phyloP scores from a whole-genome alignment of 164 flowering plant genomes.

The Akebia trifoliata region DNA sequence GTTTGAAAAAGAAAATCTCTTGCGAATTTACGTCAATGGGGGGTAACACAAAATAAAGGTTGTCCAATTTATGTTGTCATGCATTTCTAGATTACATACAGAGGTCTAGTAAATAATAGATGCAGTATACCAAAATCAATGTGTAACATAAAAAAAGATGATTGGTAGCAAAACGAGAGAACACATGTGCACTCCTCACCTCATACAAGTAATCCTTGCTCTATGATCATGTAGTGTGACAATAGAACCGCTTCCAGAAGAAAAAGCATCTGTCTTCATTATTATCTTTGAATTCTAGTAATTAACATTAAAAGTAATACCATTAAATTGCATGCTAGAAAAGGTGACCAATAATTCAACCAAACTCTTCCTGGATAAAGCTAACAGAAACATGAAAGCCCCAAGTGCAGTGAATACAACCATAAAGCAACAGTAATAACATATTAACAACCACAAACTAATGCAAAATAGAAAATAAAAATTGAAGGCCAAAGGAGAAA shows the following conservation, averaged over 20 bases:
- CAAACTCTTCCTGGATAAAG: background rate
- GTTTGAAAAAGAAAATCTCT: background rate
- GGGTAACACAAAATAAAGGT: background rate
- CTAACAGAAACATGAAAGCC: background rate
- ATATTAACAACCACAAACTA: background rate
- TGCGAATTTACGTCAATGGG: background rate
- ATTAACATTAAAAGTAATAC: background rate
- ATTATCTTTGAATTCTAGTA: constrained; percentile 36
- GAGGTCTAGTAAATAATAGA: constrained; percentile 1
- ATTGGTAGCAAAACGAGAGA: background rate
- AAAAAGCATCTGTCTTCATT: constrained; percentile 19
- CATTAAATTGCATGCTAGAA: background rate
- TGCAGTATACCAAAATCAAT: background rate
- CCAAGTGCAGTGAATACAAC: background rate
- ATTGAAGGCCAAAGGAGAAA: background rate
- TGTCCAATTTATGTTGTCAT: background rate
- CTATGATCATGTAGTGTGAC: constrained; percentile 35
- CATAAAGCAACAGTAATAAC: background rate
- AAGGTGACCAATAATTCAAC: background rate
- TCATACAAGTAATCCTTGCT: constrained; percentile 69
- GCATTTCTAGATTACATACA: background rate
- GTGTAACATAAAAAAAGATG: background rate
- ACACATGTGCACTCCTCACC: constrained; percentile 29
- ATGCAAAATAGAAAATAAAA: background rate
- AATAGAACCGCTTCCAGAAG: constrained; percentile 12